Percentiles rank a stretch among this genome's conserved stretches.
Conservation (phyloP, 352 stramenopile genomes). For the Globisporangium echinulatum region DNA sequence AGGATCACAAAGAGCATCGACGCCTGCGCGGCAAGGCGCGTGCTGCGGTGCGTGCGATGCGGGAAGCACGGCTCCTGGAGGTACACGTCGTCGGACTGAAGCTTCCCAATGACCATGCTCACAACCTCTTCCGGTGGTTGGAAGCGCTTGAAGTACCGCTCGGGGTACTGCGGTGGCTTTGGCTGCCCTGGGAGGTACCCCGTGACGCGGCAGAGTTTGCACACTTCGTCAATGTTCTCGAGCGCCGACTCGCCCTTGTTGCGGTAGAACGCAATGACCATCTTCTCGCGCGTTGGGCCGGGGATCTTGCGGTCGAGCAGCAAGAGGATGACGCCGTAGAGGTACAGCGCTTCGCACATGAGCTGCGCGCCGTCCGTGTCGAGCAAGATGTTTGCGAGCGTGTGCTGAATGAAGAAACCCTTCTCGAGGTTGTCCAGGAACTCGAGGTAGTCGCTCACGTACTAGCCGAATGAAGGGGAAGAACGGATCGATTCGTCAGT, state of each 20-base stretch:
- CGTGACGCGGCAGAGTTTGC: constrained; percentile 86
- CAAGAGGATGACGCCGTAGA: constrained; percentile 94
- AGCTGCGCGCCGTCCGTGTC: constrained; percentile 92
- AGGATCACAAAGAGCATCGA: constrained; percentile 95
- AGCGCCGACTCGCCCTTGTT: constrained; percentile 85
- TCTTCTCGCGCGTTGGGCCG: constrained; percentile 84
- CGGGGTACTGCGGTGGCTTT: constrained; percentile 83
- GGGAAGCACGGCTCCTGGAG: constrained; percentile 89
- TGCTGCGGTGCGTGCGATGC: constrained; percentile 89
- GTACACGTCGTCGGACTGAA: constrained; percentile 95
- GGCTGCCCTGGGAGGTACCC: constrained; percentile 82
- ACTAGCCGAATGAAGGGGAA: constrained; percentile 35
- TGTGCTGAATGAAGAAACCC: constrained; percentile 95
- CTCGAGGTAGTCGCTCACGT: constrained; percentile 88
- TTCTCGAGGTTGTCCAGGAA: constrained; percentile 91
- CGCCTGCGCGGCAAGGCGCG: constrained; percentile 85
- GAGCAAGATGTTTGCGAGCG: constrained; percentile 91
- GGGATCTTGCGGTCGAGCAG: constrained; percentile 91
- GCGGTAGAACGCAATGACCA: constrained; percentile 88
- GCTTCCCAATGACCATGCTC: constrained; percentile 89
- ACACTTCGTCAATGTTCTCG: constrained; percentile 90
- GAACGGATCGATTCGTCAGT: neutral
- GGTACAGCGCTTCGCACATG: constrained; percentile 91
- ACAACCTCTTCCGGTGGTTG: constrained; percentile 85
- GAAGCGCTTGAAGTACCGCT: constrained; percentile 87